Percentiles rank a stretch among this genome's conserved stretches.
phyloP scores from a whole-genome alignment of 2,329 filamentous ascomycete species.

The Plectosphaerella cucumerina region DNA sequence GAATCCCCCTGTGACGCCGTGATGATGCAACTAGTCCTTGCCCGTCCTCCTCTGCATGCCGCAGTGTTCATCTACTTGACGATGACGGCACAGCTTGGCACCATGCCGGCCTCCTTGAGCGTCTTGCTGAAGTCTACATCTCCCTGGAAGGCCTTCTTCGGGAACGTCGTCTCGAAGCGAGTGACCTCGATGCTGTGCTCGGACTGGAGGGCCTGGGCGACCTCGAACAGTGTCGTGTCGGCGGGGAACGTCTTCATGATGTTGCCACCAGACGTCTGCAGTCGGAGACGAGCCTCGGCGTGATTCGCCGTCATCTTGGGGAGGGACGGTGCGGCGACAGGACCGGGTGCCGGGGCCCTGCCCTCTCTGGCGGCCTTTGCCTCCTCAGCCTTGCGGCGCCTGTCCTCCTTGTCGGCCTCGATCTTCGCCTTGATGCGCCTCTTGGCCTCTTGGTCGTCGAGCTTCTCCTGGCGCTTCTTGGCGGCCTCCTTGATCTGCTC shows the following conservation, averaged over 20 bases:
- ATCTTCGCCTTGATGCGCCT: slow-evolving; percentile 90
- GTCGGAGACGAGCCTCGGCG: slow-evolving; percentile 73
- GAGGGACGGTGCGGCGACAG: slow-evolving; percentile 41
- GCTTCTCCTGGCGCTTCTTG: slow-evolving; percentile 82
- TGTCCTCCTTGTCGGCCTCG: slow-evolving; percentile 87
- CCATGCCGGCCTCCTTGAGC: slow-evolving; percentile 84
- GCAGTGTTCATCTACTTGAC: slow-evolving; percentile 44
- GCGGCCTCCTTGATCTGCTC: slow-evolving; percentile 90
- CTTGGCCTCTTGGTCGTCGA: slow-evolving; percentile 79
- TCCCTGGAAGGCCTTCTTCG: slow-evolving; percentile 72
- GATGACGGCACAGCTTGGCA: slow-evolving; percentile 86
- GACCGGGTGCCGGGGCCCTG: slow-evolving; percentile 44
- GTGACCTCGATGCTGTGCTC: slow-evolving; percentile 68
- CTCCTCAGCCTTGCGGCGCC: slow-evolving; percentile 77
- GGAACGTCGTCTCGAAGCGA: slow-evolving; percentile 83
- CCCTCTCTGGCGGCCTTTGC: slow-evolving; percentile 86
- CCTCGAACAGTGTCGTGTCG: slow-evolving; percentile 89
- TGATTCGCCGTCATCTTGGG: slow-evolving; percentile 66
- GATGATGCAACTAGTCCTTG: slow-evolving; percentile 1
- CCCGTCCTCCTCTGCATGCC: not conserved
- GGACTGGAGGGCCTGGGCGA: slow-evolving; percentile 69
- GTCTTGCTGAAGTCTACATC: slow-evolving; percentile 79
- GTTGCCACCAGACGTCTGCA: slow-evolving; percentile 73
- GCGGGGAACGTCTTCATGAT: slow-evolving; percentile 84
- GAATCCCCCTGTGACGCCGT: not conserved